Percentiles rank a stretch among this genome's conserved stretches.
phyloP scores from a whole-genome alignment of 768 basidiomycete species.

The Lyophyllum semitale region DNA sequence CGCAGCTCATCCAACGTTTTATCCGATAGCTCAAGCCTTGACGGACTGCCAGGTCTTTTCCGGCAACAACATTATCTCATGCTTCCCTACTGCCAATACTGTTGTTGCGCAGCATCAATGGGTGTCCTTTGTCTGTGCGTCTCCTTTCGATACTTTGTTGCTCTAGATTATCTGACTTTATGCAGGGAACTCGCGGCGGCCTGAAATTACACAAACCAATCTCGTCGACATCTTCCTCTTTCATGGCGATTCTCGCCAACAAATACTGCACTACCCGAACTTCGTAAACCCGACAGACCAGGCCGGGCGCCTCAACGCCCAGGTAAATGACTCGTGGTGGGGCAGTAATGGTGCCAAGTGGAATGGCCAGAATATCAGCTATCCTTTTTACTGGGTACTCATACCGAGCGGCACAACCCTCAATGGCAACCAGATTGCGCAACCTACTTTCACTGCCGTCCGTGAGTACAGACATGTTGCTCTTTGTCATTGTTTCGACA shows the following conservation, averaged over 20 bases:
- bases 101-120: constrained; percentile 72
- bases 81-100: constrained; percentile 64
- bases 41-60: constrained; percentile 53
- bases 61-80: constrained; percentile 75
- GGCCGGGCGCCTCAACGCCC: constrained; percentile 53
- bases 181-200: constrained; percentile 75
- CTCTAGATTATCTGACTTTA: constrained; percentile 11
- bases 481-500: background rate
- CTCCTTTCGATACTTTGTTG: constrained; percentile 12
- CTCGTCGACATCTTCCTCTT: constrained; percentile 77
- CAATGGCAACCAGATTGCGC: constrained; percentile 60
- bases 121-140: constrained; percentile 81
- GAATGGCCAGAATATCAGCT: constrained; percentile 54
- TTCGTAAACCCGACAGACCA: constrained; percentile 48
- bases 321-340: constrained; percentile 79
- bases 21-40: constrained; percentile 40
- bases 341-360: constrained; percentile 52
- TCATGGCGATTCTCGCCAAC: constrained; percentile 63
- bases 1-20: constrained; percentile 4
- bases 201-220: constrained; percentile 63
- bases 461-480: constrained; percentile 61
- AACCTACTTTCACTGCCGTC: constrained; percentile 76
- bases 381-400: constrained; percentile 79
- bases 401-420: constrained; percentile 58
- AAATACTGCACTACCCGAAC: constrained; percentile 46